phyloP scores from a whole-genome alignment of 768 basidiomycete genomes.

The Hygrocybe punicea region DNA sequence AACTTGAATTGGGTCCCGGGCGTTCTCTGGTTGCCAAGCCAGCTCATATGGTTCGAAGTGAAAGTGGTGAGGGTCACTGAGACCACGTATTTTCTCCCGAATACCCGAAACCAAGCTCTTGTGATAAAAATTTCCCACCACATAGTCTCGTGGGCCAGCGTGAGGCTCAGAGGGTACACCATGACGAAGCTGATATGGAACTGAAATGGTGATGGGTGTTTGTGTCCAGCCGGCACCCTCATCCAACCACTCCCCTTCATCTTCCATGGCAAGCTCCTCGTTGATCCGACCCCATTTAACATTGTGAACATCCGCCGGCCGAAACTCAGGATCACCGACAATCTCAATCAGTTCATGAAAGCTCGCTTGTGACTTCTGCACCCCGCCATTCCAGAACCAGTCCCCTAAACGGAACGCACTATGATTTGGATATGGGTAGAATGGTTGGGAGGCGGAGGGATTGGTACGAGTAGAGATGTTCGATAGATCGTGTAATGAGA shows the following conservation, averaged over 20 bases:
- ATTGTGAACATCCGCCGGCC: background rate
- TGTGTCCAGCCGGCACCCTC: background rate
- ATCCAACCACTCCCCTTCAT: slow-evolving; percentile 1
- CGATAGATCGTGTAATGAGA: slow-evolving; percentile 17
- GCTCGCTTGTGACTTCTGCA: slow-evolving; percentile 1
- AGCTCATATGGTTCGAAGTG: slow-evolving; percentile 26
- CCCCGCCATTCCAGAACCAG: slow-evolving; percentile 6
- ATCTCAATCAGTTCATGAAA: background rate
- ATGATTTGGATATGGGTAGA: slow-evolving; percentile 1
- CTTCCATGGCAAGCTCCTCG: background rate
- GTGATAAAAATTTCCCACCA: slow-evolving; percentile 26
- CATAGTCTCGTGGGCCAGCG: background rate
- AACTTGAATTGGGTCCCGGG: slow-evolving; percentile 17
- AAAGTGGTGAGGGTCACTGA: slow-evolving; percentile 15
- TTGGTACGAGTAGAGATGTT: slow-evolving; percentile 5
- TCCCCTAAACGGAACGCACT: slow-evolving; percentile 15
- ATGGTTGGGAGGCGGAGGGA: background rate
- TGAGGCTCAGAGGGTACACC: background rate
- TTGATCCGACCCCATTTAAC: background rate
- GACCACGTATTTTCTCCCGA: slow-evolving; percentile 17
- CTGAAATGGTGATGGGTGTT: background rate
- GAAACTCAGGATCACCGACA: background rate
- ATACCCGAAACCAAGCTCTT: slow-evolving; percentile 24
- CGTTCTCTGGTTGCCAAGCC: slow-evolving; percentile 26
- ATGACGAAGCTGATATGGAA: slow-evolving; percentile 2